A percentile compares a stretch with the other conserved stretches of the same genome.
Evolutionary conservation across 805 yeast genomes (phyloP).

Genomic region (Jamesozyma lodderae): DNA sequence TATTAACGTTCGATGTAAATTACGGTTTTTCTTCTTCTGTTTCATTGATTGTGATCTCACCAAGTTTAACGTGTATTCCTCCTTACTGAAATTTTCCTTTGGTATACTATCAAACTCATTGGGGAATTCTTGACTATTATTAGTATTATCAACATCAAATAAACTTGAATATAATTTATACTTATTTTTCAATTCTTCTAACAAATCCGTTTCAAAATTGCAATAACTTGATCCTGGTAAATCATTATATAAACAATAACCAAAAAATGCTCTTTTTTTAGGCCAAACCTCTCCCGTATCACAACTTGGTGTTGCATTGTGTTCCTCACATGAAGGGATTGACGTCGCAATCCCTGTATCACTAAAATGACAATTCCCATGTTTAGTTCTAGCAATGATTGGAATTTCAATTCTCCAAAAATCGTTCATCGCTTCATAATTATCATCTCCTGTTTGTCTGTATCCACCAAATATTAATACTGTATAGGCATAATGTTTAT

Average conservation of each 20-base stretch:
- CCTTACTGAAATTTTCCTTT: not conserved
- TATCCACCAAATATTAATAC: conserved; percentile 43
- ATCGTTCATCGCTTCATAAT: conserved; percentile 32
- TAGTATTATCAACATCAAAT: not conserved
- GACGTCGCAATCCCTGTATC: conserved; percentile 30
- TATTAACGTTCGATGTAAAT: conserved; percentile 11
- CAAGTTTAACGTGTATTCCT: not conserved
- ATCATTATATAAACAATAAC: conserved; percentile 13
- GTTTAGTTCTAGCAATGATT: conserved; percentile 29
- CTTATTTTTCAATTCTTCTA: conserved; percentile 6
- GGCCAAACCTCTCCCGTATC: conserved; percentile 21
- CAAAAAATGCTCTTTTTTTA: conserved; percentile 30
- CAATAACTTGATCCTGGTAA: conserved; percentile 6
- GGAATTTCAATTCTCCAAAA: conserved; percentile 36
- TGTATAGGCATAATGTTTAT: too few relatives aligned
- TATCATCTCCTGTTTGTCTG: conserved; percentile 22
- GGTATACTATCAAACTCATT: not conserved
- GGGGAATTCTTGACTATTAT: too few relatives aligned
- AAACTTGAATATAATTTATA: not conserved
- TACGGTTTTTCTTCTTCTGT: not conserved
- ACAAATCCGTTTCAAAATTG: conserved; percentile 6
- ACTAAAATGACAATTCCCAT: conserved; percentile 30
- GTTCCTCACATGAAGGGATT: too few relatives aligned
- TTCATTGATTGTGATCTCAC: not conserved
- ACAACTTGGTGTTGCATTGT: too few relatives aligned